These are phyloP conservation scores for Aspergillus ruber DNA, from an alignment of 2,329 filamentous ascomycete genomes.

Conservation along the genomic window DNA sequence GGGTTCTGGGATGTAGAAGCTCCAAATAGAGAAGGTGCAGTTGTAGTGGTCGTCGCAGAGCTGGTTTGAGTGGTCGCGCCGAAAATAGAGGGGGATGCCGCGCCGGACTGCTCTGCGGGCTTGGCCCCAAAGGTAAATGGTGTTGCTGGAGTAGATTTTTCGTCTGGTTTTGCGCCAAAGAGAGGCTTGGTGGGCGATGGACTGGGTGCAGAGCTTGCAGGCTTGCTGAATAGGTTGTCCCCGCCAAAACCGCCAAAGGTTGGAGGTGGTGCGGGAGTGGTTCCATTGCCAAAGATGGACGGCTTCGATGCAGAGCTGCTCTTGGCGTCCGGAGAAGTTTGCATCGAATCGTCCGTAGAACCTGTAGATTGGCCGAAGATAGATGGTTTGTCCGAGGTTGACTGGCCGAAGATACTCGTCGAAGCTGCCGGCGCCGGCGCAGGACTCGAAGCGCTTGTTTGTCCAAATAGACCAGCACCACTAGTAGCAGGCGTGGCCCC, in stretches of 20 bases:
- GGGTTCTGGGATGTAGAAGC: constrained; percentile 13
- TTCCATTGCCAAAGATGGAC: constrained; percentile 16
- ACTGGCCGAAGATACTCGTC: constrained; percentile 17
- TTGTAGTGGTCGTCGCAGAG: constrained; percentile 8
- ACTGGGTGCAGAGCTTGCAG: constrained; percentile 11
- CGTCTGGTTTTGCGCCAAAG: constrained; percentile 17
- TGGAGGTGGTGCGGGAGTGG: constrained; percentile 1
- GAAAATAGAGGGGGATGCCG: constrained; percentile 3
- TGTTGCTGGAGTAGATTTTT: constrained; percentile 12
- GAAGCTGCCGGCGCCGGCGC: constrained; percentile 11
- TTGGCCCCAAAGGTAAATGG: constrained; percentile 23
- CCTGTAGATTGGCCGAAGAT: constrained; percentile 23
- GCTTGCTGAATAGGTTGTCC: not conserved
- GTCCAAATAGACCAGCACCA: constrained; percentile 6
- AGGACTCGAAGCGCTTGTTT: constrained; percentile 13
- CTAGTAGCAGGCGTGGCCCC: constrained; percentile 12
- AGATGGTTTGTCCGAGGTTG: constrained; percentile 12
- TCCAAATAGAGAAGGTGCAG: constrained; percentile 12
- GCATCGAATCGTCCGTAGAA: constrained; percentile 23
- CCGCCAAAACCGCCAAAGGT: constrained; percentile 10
- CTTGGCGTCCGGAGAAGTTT: constrained; percentile 28
- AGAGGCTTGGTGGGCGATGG: constrained; percentile 15
- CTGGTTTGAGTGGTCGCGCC: constrained; percentile 5
- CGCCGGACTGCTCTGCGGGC: constrained; percentile 11
- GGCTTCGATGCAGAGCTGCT: constrained; percentile 11